phyloP scores from a whole-genome alignment of 441 rosid genomes.

The Jatropha podagrica region DNA sequence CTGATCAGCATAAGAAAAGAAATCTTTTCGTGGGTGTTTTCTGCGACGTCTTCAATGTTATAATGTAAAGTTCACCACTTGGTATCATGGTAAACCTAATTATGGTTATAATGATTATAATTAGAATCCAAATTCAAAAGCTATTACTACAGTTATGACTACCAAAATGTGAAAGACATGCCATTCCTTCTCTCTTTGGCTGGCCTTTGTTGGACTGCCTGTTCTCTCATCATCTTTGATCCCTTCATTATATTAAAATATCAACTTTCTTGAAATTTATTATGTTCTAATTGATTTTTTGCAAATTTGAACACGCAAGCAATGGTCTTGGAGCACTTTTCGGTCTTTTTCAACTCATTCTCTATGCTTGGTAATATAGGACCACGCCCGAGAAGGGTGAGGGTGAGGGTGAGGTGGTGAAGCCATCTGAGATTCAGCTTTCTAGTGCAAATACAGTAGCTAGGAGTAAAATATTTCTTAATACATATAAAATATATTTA shows the following conservation, averaged over 20 bases:
- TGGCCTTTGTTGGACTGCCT: conserved; percentile 50
- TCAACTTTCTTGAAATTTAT: neutral
- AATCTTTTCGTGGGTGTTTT: conserved; percentile 51
- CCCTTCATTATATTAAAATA: conserved; percentile 52
- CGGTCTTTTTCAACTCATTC: conserved; percentile 38
- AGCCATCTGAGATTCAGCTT: conserved; percentile 52
- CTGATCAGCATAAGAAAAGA: conserved; percentile 10
- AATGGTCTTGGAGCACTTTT: conserved; percentile 53
- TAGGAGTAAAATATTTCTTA: no score
- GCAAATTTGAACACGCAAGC: conserved; percentile 40
- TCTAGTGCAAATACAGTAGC: conserved; percentile 1
- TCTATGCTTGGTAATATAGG: conserved; percentile 34
- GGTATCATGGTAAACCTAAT: conserved; percentile 38
- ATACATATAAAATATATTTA: no score
- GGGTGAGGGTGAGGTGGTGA: conserved; percentile 4
- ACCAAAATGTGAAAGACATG: conserved; percentile 82
- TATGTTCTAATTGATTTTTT: neutral
- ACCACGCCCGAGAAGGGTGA: conserved; percentile 28
- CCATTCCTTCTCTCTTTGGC: conserved; percentile 66
- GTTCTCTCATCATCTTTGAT: conserved; percentile 58
- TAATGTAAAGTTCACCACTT: conserved; percentile 77
- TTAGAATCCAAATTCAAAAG: no score
- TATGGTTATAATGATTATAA: no score
- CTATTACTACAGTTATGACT: conserved; percentile 33
- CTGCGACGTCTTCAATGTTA: conserved; percentile 62